Evolutionary conservation across 148 eudicot species (phyloP), one percentile per base, ranked within the genome.

Genomic region (Fallopia convolvulus): DNA sequence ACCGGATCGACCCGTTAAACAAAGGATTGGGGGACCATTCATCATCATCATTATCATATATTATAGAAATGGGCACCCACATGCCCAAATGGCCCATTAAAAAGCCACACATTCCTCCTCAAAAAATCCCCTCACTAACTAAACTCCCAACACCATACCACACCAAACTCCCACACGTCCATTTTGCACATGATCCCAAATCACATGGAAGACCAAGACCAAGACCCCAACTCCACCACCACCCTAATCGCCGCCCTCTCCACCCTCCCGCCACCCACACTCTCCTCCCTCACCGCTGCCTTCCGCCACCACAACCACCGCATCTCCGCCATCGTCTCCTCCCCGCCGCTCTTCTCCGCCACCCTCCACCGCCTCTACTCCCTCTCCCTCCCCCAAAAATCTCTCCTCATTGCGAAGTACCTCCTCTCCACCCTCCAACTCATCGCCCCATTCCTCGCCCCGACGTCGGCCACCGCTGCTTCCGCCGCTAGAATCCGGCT

Each of bases 371-470:
- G 84, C 83, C 90, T 90, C 74, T 81, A 81, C 70, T 85, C 90
- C 78, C 88, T 90, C 76, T 81, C 94, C 7, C 89, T 90, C 83
- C 84, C 82, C 41, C 77, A 85, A 36, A 90, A 90, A 56, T 90
- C 90, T 76, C 87, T 85, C 80, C 94, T 90, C 79, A 77, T 90
- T 20, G 84, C 94, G 26, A 85, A 83, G 73, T 82, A 87, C 80
- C 89, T 90, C 81, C 80, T 85, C 66, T 88, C 89, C 74, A 78
- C 78, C 74, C 83, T 90, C 76, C 81, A 76, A 77, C 86, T 77
- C 78, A 80, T 79, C 42, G 15, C 72, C 78, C 79, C 80, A 79
- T 66, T 60, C 80, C 76, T 83, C 71, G 75, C 72, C 18, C 20
- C 79, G 74, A 23, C 82, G 2, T 23, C 55, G 47, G 23, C 75